Percentiles rank a stretch among this genome's conserved stretches.
Conservation (phyloP, 208 protist genomes). For the Acanthamoeba divionensis region DNA sequence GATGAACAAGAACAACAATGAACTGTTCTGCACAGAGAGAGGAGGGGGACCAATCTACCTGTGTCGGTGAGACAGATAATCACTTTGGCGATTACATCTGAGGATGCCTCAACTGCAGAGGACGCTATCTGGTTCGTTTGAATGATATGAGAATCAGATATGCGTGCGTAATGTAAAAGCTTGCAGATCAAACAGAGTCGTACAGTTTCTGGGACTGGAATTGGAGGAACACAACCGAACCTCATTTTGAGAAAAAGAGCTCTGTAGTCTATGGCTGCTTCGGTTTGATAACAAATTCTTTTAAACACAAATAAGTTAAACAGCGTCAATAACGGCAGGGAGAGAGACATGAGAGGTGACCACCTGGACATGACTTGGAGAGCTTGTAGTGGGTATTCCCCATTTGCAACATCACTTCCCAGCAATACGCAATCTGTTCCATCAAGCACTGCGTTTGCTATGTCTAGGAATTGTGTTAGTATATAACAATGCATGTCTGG, state of each 20-base stretch:
- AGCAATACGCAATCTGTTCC: constrained; percentile 99
- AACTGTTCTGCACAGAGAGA: background rate
- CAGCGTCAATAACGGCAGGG: constrained; percentile 83
- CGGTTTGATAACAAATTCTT: constrained; percentile 81
- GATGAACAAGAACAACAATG: constrained; percentile 18
- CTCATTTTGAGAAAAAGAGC: constrained; percentile 14
- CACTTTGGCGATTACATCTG: constrained; percentile 86
- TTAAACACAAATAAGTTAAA: constrained; percentile 89
- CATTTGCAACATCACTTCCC: constrained; percentile 89
- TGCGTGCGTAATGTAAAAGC: background rate
- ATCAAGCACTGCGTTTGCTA: constrained; percentile 97
- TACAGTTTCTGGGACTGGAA: background rate
- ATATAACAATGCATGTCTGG: too few relatives aligned
- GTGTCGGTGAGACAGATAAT: constrained; percentile 92
- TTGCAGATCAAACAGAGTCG: background rate
- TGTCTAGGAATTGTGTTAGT: constrained; percentile 58
- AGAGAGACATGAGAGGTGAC: background rate
- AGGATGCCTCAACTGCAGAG: constrained; percentile 91
- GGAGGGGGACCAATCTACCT: background rate
- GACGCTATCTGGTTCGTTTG: constrained; percentile 89
- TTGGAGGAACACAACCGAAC: background rate
- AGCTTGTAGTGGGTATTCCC: background rate
- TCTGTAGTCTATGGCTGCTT: constrained; percentile 60
- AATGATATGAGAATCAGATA: constrained; percentile 78
- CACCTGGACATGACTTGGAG: constrained; percentile 43